These are phyloP conservation scores for Pouteria campechiana DNA, from an alignment of 179 eudicot species.

Conservation along the genomic window DNA sequence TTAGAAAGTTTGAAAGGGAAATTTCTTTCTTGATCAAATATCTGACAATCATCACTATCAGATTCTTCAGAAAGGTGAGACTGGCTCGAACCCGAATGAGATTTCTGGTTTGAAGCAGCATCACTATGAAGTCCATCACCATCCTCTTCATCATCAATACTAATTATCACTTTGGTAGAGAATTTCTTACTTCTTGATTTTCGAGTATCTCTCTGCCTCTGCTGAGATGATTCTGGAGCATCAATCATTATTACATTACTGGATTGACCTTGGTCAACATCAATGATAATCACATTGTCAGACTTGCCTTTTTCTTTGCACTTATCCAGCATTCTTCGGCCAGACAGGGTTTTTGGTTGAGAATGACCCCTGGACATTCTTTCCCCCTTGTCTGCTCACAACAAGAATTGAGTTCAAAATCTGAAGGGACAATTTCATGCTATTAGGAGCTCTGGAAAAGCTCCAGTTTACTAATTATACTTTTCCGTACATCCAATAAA, in stretches of 20 bases:
- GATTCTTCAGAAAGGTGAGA: conserved; percentile 6
- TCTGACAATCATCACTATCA: conserved; percentile 17
- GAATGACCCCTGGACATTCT: conserved; percentile 21
- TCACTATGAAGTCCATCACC: conserved; percentile 13
- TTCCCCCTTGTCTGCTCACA: no score
- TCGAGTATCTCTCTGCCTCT: conserved; percentile 15
- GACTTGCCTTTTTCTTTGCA: conserved; percentile 31
- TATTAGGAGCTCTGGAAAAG: no score
- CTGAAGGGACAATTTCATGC: no score
- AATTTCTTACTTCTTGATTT: conserved; percentile 14
- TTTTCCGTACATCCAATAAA: no score
- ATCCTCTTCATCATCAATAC: conserved; percentile 59
- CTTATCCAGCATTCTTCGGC: conserved; percentile 26
- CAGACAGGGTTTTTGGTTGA: conserved; percentile 23
- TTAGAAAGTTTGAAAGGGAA: conserved; percentile 56
- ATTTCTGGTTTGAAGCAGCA: conserved; percentile 28
- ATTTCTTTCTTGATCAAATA: conserved; percentile 26
- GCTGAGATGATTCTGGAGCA: conserved; percentile 39
- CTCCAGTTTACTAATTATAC: no score
- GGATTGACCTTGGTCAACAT: conserved; percentile 53
- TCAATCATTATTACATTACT: conserved; percentile 51
- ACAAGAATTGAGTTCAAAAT: no score
- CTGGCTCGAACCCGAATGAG: conserved; percentile 12
- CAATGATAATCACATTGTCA: conserved; percentile 56
- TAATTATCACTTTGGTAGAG: conserved; percentile 26